Evolutionary conservation across 305 asterid genomes (phyloP), one percentile per base, ranked within the genome.

Genomic region (Fraxinus nigra): DNA sequence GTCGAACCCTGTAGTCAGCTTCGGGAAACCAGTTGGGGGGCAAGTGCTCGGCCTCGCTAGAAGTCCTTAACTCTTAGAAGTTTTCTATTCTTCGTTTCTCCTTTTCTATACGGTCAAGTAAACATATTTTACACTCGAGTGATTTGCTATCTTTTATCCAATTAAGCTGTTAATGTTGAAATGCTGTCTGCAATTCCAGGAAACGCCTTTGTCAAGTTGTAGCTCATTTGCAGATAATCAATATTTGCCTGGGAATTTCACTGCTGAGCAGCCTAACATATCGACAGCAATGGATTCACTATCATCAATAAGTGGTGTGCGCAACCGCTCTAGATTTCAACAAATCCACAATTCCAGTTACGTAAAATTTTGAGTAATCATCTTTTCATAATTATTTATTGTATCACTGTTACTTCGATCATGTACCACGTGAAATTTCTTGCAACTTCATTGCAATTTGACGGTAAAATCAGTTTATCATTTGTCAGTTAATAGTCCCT

Each of bases 301-400:
- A 32, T 93, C 97, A 51, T 93, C 97, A 11, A 87, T 90, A 38
- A 89, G 97, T 80, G 89, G 97, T 91, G 81, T 79, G 90, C 70
- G 24, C 22, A 13, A 73, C 72, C 51, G 37, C 51, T 0, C 72
- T 9, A 32, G 14, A 43, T 38, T 67, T 67, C 54, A 7, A 80
- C 38, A 10, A n/a, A 35, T 51, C 34, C 59, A 1, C 0, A 7
- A 63, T 22, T 63, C 72, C 28, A 63, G 72, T 63, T 63, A 24
- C 1, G 72, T 63, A 63, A 9, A 63, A 63, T 24, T 24, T 40
- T 59, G 81, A 33, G 24, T 14, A 10, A 35, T 80, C 20, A 54
- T 35, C 4, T 34, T 54, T 16, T 5, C 28, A 11, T 37, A 63
- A 18, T 26, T 30, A 48, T 56, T 1, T 22, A 3, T 73, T 7